A percentile compares a stretch with the other conserved stretches of the same genome.
These are phyloP conservation scores for Aspergillus cristatus DNA, from an alignment of 495 filamentous ascomycete genomes.

Conservation along the genomic window DNA sequence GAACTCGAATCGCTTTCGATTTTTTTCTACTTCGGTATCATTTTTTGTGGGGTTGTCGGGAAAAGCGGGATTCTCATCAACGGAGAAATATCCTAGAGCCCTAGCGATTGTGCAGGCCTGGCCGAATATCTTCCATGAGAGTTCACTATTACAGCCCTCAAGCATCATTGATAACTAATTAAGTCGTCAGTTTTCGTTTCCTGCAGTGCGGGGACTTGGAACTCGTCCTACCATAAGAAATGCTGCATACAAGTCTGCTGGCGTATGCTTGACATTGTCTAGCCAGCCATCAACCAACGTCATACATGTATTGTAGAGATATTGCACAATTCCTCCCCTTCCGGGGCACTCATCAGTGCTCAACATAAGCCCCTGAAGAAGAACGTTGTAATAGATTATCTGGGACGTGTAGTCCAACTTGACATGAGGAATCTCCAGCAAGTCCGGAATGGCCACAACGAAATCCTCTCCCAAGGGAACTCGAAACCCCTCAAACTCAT, in stretches of 20 bases:
- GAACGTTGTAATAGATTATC: constrained; percentile 12
- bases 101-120: constrained; percentile 6
- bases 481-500: constrained; percentile 14
- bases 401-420: constrained; percentile 9
- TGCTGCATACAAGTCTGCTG: constrained; percentile 6
- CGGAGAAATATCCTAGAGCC: constrained; percentile 11
- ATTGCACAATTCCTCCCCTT: constrained; percentile 2
- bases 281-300: constrained; percentile 5
- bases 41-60: background rate
- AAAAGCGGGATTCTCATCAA: constrained; percentile 3
- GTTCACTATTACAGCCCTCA: constrained; percentile 10
- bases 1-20: constrained; percentile 17
- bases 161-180: constrained; percentile 9
- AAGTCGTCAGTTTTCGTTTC: background rate
- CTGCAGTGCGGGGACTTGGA: background rate
- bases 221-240: constrained; percentile 10
- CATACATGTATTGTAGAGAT: constrained; percentile 4
- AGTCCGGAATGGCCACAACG: constrained; percentile 11
- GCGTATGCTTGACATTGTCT: constrained; percentile 4
- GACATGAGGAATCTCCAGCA: constrained; percentile 15
- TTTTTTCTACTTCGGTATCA: constrained; percentile 7
- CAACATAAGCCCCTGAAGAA: constrained; percentile 9
- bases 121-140: constrained; percentile 8
- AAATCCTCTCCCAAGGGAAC: constrained; percentile 10
- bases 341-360: background rate